Conservation (phyloP, 495 filamentous ascomycete species). For the Hypomontagnella submonticulosa region DNA sequence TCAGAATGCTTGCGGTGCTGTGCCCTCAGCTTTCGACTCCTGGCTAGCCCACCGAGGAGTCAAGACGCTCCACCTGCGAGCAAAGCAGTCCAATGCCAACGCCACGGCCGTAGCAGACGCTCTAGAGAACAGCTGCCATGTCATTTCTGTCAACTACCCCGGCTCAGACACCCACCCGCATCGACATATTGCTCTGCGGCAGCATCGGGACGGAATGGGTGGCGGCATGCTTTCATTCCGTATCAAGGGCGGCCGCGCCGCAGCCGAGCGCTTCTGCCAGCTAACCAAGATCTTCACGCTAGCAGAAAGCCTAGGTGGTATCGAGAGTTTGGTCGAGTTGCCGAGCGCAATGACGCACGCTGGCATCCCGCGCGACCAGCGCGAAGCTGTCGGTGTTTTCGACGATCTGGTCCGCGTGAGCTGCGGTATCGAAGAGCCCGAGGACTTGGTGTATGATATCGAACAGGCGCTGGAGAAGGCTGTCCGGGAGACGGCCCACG, state of each 20-base stretch:
- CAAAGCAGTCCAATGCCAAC: constrained; percentile 83
- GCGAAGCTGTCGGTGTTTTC: constrained; percentile 93
- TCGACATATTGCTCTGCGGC: constrained; percentile 82
- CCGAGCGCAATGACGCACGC: constrained; percentile 96
- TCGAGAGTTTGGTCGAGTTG: constrained; percentile 92
- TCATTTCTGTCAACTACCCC: constrained; percentile 92
- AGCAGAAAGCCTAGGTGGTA: constrained; percentile 91
- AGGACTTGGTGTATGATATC: constrained; percentile 86
- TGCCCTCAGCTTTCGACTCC: constrained; percentile 94
- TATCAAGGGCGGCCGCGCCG: constrained; percentile 85
- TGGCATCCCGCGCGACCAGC: constrained; percentile 88
- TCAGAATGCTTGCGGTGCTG: constrained; percentile 96
- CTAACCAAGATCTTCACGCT: constrained; percentile 89
- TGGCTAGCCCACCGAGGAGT: constrained; percentile 99
- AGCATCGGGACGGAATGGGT: constrained; percentile 94
- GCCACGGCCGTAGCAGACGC: constrained; percentile 79
- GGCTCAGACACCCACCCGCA: constrained; percentile 89
- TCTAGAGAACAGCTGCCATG: constrained; percentile 82
- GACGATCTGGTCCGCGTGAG: constrained; percentile 96
- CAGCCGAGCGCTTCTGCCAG: constrained; percentile 93
- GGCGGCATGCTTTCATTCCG: constrained; percentile 98
- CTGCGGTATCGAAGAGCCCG: constrained; percentile 91
- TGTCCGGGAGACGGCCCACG: constrained; percentile 60
- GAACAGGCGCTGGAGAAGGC: constrained; percentile 84
- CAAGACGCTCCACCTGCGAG: constrained; percentile 96